These are phyloP conservation scores for Arthrobotrys megalospora DNA, from an alignment of 2,329 filamentous ascomycete species.

Conservation along the genomic window DNA sequence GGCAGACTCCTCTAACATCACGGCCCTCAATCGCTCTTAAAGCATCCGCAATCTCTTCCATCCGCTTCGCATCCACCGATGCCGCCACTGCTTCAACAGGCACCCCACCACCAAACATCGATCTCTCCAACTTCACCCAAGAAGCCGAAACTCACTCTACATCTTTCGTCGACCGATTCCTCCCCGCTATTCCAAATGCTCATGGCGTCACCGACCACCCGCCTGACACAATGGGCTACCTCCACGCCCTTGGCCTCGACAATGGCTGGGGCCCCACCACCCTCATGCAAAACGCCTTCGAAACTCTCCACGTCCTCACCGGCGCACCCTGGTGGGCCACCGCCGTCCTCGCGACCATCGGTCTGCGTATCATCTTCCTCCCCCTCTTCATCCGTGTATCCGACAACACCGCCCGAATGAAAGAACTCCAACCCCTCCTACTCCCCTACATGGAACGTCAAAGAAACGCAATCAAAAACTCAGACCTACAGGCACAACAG, in stretches of 20 bases:
- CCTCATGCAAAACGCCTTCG: slow-evolving; percentile 80
- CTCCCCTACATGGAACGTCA: slow-evolving; percentile 74
- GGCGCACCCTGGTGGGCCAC: slow-evolving; percentile 87
- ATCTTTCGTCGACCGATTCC: slow-evolving; percentile 45
- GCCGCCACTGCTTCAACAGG: slow-evolving; percentile 18
- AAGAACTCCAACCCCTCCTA: slow-evolving; percentile 74
- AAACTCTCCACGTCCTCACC: slow-evolving; percentile 83
- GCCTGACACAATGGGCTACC: slow-evolving; percentile 84
- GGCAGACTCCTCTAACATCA: slow-evolving; percentile 9
- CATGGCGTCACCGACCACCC: slow-evolving; percentile 27
- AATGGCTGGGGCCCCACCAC: slow-evolving; percentile 86
- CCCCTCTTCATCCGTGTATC: slow-evolving; percentile 76
- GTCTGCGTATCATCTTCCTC: slow-evolving; percentile 77
- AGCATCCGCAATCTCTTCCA: slow-evolving; percentile 33
- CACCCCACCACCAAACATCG: slow-evolving; percentile 39
- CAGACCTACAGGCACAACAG: slow-evolving; percentile 70
- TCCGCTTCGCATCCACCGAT: slow-evolving; percentile 61
- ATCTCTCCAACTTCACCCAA: slow-evolving; percentile 37
- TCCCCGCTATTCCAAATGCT: slow-evolving; percentile 33
- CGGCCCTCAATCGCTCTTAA: slow-evolving; percentile 37
- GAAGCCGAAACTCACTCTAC: slow-evolving; percentile 45
- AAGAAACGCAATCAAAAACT: slow-evolving; percentile 67
- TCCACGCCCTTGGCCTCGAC: slow-evolving; percentile 86
- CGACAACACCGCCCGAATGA: slow-evolving; percentile 76
- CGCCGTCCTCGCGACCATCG: slow-evolving; percentile 77